Evolutionary conservation across 23 red algal genomes (phyloP).

Genomic region (Agarophyton chilense): DNA sequence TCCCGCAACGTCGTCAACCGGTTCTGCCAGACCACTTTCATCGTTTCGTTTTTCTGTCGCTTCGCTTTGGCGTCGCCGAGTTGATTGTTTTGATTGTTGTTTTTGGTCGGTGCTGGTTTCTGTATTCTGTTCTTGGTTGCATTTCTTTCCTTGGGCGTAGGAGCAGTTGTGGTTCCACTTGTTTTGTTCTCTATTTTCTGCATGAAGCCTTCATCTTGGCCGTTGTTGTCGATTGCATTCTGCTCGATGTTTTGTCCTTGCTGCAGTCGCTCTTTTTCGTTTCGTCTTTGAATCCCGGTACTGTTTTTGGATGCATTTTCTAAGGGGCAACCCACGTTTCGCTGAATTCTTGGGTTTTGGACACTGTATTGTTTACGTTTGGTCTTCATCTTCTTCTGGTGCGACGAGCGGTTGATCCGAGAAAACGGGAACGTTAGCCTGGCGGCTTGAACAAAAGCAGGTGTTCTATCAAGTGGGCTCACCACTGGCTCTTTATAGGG

Average conservation of each 20-base stretch:
- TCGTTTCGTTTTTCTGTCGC: not conserved
- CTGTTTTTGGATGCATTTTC: not conserved
- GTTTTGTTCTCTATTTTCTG: not conserved
- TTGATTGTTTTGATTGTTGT: not conserved
- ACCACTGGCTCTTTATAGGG: not conserved
- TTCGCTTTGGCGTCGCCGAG: not conserved
- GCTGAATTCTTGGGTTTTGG: not conserved
- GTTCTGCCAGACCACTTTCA: not conserved
- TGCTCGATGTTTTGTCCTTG: not conserved
- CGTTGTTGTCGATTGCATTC: not conserved
- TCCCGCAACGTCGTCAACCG: not conserved
- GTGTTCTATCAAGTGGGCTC: not conserved
- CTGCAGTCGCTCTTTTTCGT: not conserved
- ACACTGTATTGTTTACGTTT: not conserved
- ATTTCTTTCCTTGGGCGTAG: not conserved
- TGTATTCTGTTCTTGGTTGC: not conserved
- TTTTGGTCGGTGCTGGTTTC: not conserved
- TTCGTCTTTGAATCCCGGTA: not conserved
- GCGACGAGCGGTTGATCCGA: too few relatives aligned
- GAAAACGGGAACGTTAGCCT: not conserved
- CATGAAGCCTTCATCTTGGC: not conserved
- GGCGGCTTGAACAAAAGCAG: slow-evolving; percentile 17
- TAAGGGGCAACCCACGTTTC: not conserved
- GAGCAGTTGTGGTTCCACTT: not conserved
- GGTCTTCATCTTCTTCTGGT: not conserved